phyloP scores from a whole-genome alignment of 768 basidiomycete genomes.

The Russula abietina region DNA sequence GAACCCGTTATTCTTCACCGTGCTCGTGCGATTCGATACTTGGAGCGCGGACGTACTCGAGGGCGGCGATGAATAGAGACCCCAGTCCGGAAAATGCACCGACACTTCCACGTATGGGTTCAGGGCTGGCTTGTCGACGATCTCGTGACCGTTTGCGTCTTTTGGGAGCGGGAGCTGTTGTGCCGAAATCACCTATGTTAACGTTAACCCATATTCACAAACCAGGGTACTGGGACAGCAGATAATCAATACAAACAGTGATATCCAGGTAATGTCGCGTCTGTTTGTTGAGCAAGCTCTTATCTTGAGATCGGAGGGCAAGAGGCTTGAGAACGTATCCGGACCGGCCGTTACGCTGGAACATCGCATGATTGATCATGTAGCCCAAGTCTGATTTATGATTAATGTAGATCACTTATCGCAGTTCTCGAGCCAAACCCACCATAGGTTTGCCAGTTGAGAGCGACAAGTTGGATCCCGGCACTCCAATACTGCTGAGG shows the following conservation, averaged over 20 bases:
- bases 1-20: slow-evolving; percentile 83
- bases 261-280: slow-evolving; percentile 60
- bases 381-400: slow-evolving; percentile 66
- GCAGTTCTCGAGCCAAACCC: slow-evolving; percentile 27
- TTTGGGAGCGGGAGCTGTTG: slow-evolving; percentile 81
- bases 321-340: slow-evolving; percentile 90
- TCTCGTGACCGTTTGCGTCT: slow-evolving; percentile 56
- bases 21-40: slow-evolving; percentile 50
- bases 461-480: slow-evolving; percentile 83
- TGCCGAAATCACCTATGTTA: slow-evolving; percentile 64
- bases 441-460: slow-evolving; percentile 99
- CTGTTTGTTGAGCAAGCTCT: slow-evolving; percentile 47
- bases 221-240: background rate
- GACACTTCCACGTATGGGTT: slow-evolving; percentile 83
- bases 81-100: slow-evolving; percentile 71
- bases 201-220: background rate
- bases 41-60: slow-evolving; percentile 38
- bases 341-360: slow-evolving; percentile 78
- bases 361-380: slow-evolving; percentile 94
- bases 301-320: slow-evolving; percentile 59
- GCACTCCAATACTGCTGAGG: slow-evolving; percentile 87
- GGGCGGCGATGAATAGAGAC: slow-evolving; percentile 31
- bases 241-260: slow-evolving; percentile 38
- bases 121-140: slow-evolving; percentile 47
- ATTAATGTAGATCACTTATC: slow-evolving; percentile 4